phyloP scores from a whole-genome alignment of 306 rosid species.

The Quercus ilex region DNA sequence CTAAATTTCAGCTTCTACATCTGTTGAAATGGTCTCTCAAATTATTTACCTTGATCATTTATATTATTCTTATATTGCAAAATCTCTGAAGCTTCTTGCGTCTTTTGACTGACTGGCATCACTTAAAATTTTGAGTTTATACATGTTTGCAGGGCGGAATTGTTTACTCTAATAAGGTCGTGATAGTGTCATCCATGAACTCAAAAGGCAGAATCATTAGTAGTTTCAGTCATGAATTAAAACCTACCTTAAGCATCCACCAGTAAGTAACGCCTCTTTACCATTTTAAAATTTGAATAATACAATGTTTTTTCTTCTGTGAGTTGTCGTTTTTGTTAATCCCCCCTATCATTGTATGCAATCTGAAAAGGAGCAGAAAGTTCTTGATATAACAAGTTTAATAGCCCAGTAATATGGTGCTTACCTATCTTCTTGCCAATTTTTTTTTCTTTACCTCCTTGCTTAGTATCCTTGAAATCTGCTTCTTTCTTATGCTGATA shows the following conservation, averaged over 20 bases:
- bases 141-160: conserved; percentile 73
- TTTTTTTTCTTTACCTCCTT: not conserved
- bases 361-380: not conserved
- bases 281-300: conserved; percentile 18
- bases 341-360: not conserved
- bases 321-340: not conserved
- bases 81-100: not conserved
- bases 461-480: not conserved
- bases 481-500: not conserved
- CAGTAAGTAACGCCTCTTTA: conserved; percentile 42
- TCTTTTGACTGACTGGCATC: conserved; percentile 15
- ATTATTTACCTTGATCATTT: not conserved
- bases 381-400: not conserved
- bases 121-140: conserved; percentile 8
- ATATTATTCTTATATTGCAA: not conserved
- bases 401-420: not conserved
- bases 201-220: conserved; percentile 56
- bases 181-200: conserved; percentile 60
- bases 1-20: no score
- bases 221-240: conserved; percentile 57
- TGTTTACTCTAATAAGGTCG: conserved; percentile 75
- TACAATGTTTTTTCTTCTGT: conserved; percentile 5
- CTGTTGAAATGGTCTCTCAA: no score
- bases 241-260: conserved; percentile 61
- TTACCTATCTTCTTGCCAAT: not conserved